Base-by-base conservation (phyloP, 2,329 filamentous ascomycete species). In the Immersiporthe knoxdaviesiana region DNA sequence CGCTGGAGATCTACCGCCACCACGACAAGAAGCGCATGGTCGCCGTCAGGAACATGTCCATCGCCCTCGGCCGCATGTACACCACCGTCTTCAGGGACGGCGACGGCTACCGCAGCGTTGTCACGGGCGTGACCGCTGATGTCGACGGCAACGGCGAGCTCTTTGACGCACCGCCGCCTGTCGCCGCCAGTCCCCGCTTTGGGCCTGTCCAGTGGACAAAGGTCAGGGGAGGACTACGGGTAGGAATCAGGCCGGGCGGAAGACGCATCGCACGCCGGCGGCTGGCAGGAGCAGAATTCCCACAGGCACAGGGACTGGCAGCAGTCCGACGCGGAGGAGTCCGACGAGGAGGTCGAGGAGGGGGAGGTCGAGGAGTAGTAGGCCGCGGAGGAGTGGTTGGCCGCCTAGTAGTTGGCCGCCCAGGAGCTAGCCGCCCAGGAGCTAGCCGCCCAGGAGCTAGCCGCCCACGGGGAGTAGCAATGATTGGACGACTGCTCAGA, bases 1-100 rank as follows among this genome's bases (percentile, higher is more conserved):
- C 90, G 0, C 90, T 99, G 30, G 89, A 94, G 79, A 93, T 97
- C 71, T 89, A 91, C 70, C 91, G 89, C 69, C 84, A 86, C 67
- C 90, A 87, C 60, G 93, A 97, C 80, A 86, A 87, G 60, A 91
- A 92, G 77, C 91, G 94, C 72, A 84, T 93, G 71, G 83, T 85
- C 68, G 91, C 93, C 44, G 86, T 98, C 76, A 83, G 88, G 72
- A 85, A 89, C 72, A 93, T 96, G 86, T 91, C 88, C 10, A 82
- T 82, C 5, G 90, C 93, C 3, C 87, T 97, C 70, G 84, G 86
- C 7, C 84, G 84, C 5, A 82, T 98, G 65, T 95, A 91, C 81
- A 80, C 81, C 37, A 88, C 90, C 30, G 85, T 97, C 1, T 90
- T 97, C 73, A 89, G 90, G 75, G 92, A 96, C 27, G 88, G 89